Evolutionary conservation across 2,329 filamentous ascomycete genomes (phyloP), one percentile per base, ranked within the genome.

Genomic region (Emergomyces orientalis): DNA sequence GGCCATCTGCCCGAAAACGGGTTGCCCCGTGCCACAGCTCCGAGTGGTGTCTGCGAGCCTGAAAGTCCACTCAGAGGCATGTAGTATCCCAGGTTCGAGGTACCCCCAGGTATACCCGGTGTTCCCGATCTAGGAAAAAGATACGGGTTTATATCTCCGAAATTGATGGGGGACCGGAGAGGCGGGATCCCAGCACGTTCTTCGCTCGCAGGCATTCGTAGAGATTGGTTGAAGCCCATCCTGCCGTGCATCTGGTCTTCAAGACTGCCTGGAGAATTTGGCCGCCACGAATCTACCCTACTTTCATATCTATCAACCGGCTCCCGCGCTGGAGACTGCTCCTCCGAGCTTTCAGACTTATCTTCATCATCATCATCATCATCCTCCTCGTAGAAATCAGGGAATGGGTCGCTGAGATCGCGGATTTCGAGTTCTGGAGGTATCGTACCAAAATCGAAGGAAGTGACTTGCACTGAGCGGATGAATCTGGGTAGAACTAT

Each of bases 401-500:
- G 88, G 63, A 97, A 83, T 1, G 94, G 94, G 73, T 99, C 92
- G 69, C 93, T 95, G 65, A 99, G 92, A 75, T 97, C 94, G 77
- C 97, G 97, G 71, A 99, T 87, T 72, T 95, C 91, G 51, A 99
- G 84, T 69, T 89, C 84, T 1, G 94, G 94, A 47, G 89, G 82
- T 59, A 93, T 86, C 34, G 81, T 85, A 57, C 94, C 94, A 74
- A 99, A 97, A 67, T 93, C 88, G 77, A 99, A 99, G 65, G 90
- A 88, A 74, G 97, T 92, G 49, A 97, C 92, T 62, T 91, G 88
- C 69, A 99, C 94, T 32, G 91, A 94, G 72, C 94, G 92, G 77
- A 99, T 97, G 82, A 99, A 97, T 71, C 91, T 89, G 64, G 94
- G 94, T 56, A 99, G 83, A 32, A 88, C 84, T 66, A 97, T 88